Conservation (phyloP, 1,284 basidiomycete species). For the Rhodotorula sp. region DNA sequence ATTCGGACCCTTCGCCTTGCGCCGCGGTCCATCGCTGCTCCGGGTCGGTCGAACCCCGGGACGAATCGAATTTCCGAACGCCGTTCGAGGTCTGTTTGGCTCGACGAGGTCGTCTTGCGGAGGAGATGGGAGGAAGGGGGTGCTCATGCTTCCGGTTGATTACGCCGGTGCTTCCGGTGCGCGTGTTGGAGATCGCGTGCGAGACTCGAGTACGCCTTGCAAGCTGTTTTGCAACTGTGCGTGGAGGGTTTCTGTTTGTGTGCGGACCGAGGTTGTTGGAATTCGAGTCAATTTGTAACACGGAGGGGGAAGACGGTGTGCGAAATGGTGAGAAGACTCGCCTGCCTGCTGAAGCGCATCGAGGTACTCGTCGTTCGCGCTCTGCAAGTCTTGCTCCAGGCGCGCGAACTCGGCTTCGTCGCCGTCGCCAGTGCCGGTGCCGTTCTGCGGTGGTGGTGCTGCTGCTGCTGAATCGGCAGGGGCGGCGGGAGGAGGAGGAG, state of each 20-base stretch:
- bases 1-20: too few species aligned
- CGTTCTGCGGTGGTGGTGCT: conserved; percentile 37
- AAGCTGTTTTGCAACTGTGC: conserved; percentile 1
- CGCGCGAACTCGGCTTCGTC: conserved; percentile 53
- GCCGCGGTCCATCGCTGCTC: too few species aligned
- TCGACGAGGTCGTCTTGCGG: too few species aligned
- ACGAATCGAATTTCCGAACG: too few species aligned
- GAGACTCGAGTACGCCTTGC: conserved; percentile 10
- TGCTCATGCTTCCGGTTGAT: background rate
- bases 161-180: background rate
- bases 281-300: too few species aligned
- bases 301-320: background rate
- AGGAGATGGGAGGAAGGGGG: background rate
- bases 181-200: background rate
- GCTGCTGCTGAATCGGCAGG: conserved; percentile 66
- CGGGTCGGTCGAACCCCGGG: too few species aligned
- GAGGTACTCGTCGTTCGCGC: conserved; percentile 69
- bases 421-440: conserved; percentile 36
- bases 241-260: conserved; percentile 4
- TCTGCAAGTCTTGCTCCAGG: conserved; percentile 65
- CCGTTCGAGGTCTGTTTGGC: too few species aligned
- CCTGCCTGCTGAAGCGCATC: conserved; percentile 55
- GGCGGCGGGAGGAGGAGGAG: conserved; percentile 59
- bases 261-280: background rate
- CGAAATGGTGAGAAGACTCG: background rate